These are phyloP conservation scores for Alternaria ethzedia DNA, from an alignment of 2,329 filamentous ascomycete species.

Conservation along the genomic window DNA sequence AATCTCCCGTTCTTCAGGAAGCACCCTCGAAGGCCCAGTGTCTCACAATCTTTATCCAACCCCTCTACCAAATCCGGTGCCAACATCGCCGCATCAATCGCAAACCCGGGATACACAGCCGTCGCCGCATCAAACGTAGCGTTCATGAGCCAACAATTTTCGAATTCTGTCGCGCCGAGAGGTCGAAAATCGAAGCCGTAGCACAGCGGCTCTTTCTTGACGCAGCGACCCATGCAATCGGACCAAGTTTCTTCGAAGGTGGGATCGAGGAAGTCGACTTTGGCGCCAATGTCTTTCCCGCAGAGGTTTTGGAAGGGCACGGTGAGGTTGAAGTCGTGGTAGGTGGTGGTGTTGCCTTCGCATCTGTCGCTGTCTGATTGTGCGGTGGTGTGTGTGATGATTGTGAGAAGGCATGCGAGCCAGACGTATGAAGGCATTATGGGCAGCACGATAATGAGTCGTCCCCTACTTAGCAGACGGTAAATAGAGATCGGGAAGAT, in stretches of 20 bases:
- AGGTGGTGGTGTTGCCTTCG: neutral
- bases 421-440: neutral
- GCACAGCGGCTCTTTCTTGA: conserved; percentile 10
- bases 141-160: conserved; percentile 17
- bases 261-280: conserved; percentile 8
- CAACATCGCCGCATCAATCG: conserved; percentile 9
- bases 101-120: neutral
- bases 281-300: conserved; percentile 13
- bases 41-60: neutral
- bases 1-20: neutral
- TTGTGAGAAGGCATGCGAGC: neutral
- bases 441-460: neutral
- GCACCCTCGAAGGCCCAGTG: too few relatives aligned
- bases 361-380: neutral
- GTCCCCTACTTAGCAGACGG: too few relatives aligned
- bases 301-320: conserved; percentile 16
- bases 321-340: neutral
- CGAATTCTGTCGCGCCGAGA: neutral
- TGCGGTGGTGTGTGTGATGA: neutral
- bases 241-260: conserved; percentile 1
- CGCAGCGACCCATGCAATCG: conserved; percentile 13
- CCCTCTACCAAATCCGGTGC: neutral
- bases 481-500: too few relatives aligned
- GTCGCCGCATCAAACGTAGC: neutral
- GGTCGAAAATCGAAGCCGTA: conserved; percentile 16